Base-by-base conservation (phyloP, 345 rosid species). In the Eucalyptus sp. region DNA sequence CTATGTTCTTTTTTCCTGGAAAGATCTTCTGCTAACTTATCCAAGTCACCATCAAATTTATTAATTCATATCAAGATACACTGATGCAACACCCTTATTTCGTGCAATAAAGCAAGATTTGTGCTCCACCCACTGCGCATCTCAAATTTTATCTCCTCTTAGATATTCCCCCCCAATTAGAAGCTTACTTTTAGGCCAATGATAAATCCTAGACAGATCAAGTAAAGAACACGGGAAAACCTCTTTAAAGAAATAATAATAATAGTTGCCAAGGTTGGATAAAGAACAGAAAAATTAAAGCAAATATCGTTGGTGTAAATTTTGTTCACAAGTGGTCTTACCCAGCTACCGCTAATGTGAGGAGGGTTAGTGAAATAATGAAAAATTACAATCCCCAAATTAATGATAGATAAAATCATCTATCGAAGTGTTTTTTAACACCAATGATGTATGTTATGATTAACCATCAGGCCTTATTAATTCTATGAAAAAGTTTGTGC, bases 121-220 rank as follows among this genome's bases (percentile, higher is more conserved):
- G n/a, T 50, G 88, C 83, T 92, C 92, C 92, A 92, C 92, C 90
- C 92, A 90, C 92, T 90, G 90, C 94, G 86, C 89, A 90, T 92
- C 93, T 43, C 27, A 14, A 88, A 90, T 90, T 89, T 92, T 90
- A 91, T 91, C 92, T 68, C 60, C 22, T 52, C 56, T 1, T 2
- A 52, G 7, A 0, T 7, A 52, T 52, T 52, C 56, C 1, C 9
- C 56, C 86, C 90, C 50, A 87, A 86, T 64, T 91, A 13, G 33
- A 33, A 33, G 33, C 52, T 87, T 86, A 31, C 79, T 43, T 87
- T 86, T 24, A n/a, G 48, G 27, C 25, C 29, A 27, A 46, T 46
- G n/a, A 12, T n/a, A 25, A 16, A 31, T 12, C 18, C 18, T 29
- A 86, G 56, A 6, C 14, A 46, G 16, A 56, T 56, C 62, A 56